Evolutionary conservation across 495 filamentous ascomycete species (phyloP), one percentile per base, ranked within the genome.

Genomic region (Neurospora sp.): DNA sequence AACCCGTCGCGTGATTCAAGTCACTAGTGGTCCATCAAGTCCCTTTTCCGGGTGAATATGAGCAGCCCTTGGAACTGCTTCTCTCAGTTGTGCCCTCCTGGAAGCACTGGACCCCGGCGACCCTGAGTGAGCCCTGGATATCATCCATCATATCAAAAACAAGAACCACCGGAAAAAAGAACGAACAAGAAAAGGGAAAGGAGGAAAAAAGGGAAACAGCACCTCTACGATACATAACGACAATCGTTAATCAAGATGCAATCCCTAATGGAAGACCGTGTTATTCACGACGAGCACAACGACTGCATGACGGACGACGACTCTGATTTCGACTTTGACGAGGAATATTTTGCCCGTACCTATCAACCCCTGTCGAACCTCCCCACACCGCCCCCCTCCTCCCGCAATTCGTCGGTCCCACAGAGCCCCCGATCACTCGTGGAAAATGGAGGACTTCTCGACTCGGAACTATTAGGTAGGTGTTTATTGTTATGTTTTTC

Each of bases 291-390:
- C 68, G 74, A 78, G n/a, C 73, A 72, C 46, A 76, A 80, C 53
- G 77, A 73, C 71, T 81, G 53, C 53, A 65, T 65, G 14, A 65
- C 78, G 80, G 82, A 85, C 75, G 82, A 85, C 77, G 82, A 85
- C 40, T 65, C 53, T 65, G 53, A 65, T 65, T 82, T 81, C 74
- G 82, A 84, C 70, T 85, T 85, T 73, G 84, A 86, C 79, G 85
- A 87, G 70, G 80, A 82, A 46, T 88, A 88, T 76, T 88, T 89
- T 74, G 82, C 82, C 42, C 82, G 84, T 48, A 88, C 84, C 71
- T 90, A 88, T 77, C 85, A 85, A 39, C 88, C 88, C 18, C 79
- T 90, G 39, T 89, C 88, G 7, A 87, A 86, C 74, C 82, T 90
- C 38, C 88, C 88, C 22, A 90, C 88, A 9, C 88, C 88, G 40